Evolutionary conservation across 208 protist species (phyloP).

Genomic region (Acanthamoeba sp.): DNA sequence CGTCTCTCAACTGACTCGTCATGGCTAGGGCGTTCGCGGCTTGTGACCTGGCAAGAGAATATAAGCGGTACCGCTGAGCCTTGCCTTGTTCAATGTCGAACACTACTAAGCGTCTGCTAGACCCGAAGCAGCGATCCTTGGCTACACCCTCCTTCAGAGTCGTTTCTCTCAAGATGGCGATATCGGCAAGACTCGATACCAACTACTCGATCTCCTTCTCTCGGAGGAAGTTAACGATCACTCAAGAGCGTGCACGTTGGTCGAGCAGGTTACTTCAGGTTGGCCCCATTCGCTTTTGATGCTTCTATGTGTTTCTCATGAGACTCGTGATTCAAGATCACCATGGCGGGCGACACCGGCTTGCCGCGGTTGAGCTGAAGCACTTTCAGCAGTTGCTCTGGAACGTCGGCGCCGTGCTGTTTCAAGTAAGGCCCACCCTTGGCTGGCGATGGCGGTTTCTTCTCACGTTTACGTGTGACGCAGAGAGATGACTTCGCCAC

Average conservation of each 20-base stretch:
- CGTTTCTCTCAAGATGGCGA: background rate
- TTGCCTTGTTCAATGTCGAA: background rate
- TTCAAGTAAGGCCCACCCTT: constrained; percentile 3
- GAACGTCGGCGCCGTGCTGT: constrained; percentile 7
- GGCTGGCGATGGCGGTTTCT: background rate
- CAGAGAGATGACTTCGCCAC: background rate
- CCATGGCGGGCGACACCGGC: constrained; percentile 24
- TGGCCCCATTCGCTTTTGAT: background rate
- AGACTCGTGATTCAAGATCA: background rate
- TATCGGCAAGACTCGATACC: background rate
- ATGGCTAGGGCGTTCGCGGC: constrained; percentile 22
- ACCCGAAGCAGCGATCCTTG: background rate
- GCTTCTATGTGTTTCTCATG: background rate
- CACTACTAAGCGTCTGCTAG: background rate
- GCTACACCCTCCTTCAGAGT: background rate
- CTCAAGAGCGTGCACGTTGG: background rate
- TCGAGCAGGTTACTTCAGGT: constrained; percentile 19
- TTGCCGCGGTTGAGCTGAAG: constrained; percentile 7
- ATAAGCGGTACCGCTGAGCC: background rate
- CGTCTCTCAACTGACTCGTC: background rate
- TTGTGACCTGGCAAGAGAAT: background rate
- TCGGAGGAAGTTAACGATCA: constrained; percentile 12
- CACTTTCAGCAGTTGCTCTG: constrained; percentile 45
- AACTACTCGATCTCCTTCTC: background rate
- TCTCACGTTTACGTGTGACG: too few species aligned